A percentile compares a stretch with the other conserved stretches of the same genome.
phyloP scores from a whole-genome alignment of 805 yeast genomes.

The Candida silvatica region DNA sequence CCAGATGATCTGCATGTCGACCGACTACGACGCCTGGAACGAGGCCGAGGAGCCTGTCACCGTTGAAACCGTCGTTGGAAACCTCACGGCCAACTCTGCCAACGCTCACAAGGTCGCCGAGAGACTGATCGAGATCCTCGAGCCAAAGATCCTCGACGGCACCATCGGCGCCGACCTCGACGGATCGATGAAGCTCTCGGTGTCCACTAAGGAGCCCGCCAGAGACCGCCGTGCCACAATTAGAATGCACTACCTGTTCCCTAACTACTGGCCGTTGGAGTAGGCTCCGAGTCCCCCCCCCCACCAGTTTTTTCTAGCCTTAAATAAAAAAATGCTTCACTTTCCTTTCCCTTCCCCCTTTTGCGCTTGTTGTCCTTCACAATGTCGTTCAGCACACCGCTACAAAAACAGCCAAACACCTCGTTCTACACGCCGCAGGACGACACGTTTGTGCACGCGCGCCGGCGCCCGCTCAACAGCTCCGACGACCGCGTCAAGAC shows the following conservation, averaged over 20 bases:
- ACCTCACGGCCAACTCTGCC: conserved; percentile 75
- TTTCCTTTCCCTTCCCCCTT: neutral
- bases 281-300: neutral
- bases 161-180: conserved; percentile 60
- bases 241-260: conserved; percentile 81
- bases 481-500: conserved; percentile 3
- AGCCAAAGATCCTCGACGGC: conserved; percentile 49
- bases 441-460: conserved; percentile 20
- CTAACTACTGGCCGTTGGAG: conserved; percentile 72
- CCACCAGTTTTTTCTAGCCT: neutral
- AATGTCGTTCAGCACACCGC: conserved; percentile 1
- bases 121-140: conserved; percentile 57
- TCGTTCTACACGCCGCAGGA: conserved; percentile 18
- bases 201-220: conserved; percentile 68
- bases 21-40: conserved; percentile 99
- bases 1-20: conserved; percentile 98
- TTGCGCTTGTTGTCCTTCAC: too few relatives aligned
- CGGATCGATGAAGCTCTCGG: conserved; percentile 74
- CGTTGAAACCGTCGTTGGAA: conserved; percentile 93
- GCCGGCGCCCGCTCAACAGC: conserved; percentile 5
- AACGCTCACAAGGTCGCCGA: conserved; percentile 79
- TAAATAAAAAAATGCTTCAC: neutral
- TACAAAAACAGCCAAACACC: neutral
- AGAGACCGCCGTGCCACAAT: conserved; percentile 64
- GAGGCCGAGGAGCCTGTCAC: conserved; percentile 94